phyloP scores from a whole-genome alignment of 139 green algal genomes.

The Pseudopediastrum boryanum region DNA sequence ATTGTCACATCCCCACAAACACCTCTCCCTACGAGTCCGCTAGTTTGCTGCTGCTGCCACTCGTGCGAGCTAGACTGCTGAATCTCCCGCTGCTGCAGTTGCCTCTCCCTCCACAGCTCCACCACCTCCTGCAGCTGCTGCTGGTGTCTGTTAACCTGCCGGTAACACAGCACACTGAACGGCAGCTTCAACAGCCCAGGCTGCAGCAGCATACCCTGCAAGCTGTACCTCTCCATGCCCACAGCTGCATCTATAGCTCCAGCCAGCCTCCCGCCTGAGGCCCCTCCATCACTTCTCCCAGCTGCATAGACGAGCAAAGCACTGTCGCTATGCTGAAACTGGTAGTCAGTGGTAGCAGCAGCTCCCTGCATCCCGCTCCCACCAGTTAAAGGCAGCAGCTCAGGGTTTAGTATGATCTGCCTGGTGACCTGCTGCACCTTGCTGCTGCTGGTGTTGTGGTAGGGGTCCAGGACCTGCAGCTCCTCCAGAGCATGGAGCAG shows the following conservation, averaged over 20 bases:
- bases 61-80: not conserved
- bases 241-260: not conserved
- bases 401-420: not conserved
- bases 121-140: not conserved
- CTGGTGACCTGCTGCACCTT: not conserved
- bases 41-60: too few species aligned
- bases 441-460: not conserved
- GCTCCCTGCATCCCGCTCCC: not conserved
- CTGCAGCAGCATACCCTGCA: not conserved
- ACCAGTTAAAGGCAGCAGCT: not conserved
- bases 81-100: not conserved
- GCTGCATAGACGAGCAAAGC: not conserved
- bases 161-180: slow-evolving; percentile 10
- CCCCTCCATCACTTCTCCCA: not conserved
- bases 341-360: not conserved
- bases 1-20: too few species aligned
- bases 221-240: too few species aligned
- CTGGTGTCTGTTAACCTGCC: not conserved
- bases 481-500: slow-evolving; percentile 15
- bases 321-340: not conserved
- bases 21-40: too few species aligned
- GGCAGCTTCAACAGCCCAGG: slow-evolving; percentile 11
- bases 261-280: not conserved
- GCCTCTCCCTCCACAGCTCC: not conserved
- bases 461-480: slow-evolving; percentile 8